phyloP scores from a whole-genome alignment of 371 early-diverging fungal genomes.

The Sporodiniella umbellata region DNA sequence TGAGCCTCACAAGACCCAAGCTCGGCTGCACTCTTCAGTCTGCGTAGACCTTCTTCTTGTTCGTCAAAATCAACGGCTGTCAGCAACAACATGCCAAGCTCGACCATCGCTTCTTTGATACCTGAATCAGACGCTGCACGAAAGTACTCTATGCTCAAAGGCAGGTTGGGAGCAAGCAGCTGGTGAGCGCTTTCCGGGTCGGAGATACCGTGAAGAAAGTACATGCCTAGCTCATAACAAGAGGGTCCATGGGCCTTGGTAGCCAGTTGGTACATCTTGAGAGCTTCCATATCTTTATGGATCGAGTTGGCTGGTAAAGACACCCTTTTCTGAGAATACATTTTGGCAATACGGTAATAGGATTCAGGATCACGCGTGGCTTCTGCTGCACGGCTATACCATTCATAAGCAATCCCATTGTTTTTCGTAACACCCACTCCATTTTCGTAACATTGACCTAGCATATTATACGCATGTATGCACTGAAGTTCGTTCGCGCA shows the following conservation, averaged over 20 bases:
- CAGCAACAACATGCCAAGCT: constrained; percentile 27
- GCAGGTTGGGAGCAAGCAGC: constrained; percentile 11
- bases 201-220: constrained; percentile 28
- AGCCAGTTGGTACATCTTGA: constrained; percentile 29
- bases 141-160: constrained; percentile 27
- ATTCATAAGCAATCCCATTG: constrained; percentile 40
- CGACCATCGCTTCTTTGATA: constrained; percentile 36
- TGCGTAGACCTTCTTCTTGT: constrained; percentile 24
- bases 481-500: constrained; percentile 39
- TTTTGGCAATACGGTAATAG: constrained; percentile 35
- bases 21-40: constrained; percentile 27
- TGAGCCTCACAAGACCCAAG: constrained; percentile 29
- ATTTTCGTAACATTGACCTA: constrained; percentile 46
- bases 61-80: constrained; percentile 17
- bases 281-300: constrained; percentile 32
- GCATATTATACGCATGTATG: constrained; percentile 32
- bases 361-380: constrained; percentile 38
- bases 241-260: constrained; percentile 29
- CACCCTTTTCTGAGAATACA: constrained; percentile 27
- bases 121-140: constrained; percentile 31
- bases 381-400: constrained; percentile 37
- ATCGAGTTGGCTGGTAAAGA: background rate
- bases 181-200: constrained; percentile 2
- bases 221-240: constrained; percentile 33
- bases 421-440: constrained; percentile 44